Evolutionary conservation across 2,329 filamentous ascomycete genomes (phyloP).

Genomic region (Calonectria hongkongensis): DNA sequence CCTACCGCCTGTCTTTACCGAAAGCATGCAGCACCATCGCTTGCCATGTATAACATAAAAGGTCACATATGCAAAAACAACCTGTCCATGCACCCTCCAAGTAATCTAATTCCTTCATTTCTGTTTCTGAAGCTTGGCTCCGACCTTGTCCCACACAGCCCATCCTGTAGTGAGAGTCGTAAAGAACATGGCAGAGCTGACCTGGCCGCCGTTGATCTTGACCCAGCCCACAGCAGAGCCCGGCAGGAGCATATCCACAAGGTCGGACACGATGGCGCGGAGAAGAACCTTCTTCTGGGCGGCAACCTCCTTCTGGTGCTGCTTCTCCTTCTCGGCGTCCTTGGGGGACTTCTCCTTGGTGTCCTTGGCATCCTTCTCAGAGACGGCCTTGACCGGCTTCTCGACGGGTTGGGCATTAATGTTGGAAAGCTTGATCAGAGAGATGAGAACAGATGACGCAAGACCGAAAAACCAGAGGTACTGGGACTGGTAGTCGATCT

Average conservation of each 20-base stretch:
- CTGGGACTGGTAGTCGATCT: slow-evolving; percentile 76
- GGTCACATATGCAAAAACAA: slow-evolving; percentile 23
- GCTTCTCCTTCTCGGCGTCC: slow-evolving; percentile 58
- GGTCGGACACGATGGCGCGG: slow-evolving; percentile 72
- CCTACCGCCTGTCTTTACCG: slow-evolving; percentile 15
- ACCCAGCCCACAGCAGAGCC: slow-evolving; percentile 77
- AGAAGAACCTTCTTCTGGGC: slow-evolving; percentile 61
- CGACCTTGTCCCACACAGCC: slow-evolving; percentile 76
- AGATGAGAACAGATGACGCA: slow-evolving; percentile 67
- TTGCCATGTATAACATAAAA: slow-evolving; percentile 11
- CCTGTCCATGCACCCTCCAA: not conserved
- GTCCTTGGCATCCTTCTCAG: slow-evolving; percentile 41
- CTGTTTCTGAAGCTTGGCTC: slow-evolving; percentile 49
- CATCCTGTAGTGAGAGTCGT: slow-evolving; percentile 77
- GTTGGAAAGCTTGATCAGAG: slow-evolving; percentile 64
- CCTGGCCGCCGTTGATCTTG: slow-evolving; percentile 67
- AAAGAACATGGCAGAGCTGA: slow-evolving; percentile 76
- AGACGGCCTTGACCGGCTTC: slow-evolving; percentile 31
- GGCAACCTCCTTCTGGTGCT: slow-evolving; percentile 60
- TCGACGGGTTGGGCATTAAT: slow-evolving; percentile 47
- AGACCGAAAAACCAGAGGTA: slow-evolving; percentile 82
- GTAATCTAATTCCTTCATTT: not conserved
- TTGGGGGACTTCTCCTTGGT: slow-evolving; percentile 44
- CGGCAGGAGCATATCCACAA: slow-evolving; percentile 78
- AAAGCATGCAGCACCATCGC: slow-evolving; percentile 16